These are phyloP conservation scores for Mycena sanguinolenta DNA, from an alignment of 768 basidiomycete genomes.

Conservation along the genomic window DNA sequence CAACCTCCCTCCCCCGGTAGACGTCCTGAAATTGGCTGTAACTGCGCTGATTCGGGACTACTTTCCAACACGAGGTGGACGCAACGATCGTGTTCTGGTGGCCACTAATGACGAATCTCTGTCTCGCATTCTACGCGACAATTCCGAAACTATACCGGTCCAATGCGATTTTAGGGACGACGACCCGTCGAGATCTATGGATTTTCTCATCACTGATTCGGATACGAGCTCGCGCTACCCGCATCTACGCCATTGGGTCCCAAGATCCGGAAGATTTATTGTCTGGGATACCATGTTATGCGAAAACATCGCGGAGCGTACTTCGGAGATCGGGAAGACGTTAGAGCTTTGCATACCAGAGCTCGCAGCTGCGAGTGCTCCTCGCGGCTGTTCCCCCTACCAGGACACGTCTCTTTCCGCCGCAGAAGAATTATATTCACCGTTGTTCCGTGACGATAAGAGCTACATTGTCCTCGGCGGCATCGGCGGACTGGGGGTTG, in stretches of 20 bases:
- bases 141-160: background rate
- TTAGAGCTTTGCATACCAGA: background rate
- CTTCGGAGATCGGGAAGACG: constrained; percentile 3
- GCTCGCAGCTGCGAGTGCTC: no score
- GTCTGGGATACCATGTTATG: constrained; percentile 14
- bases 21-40: no score
- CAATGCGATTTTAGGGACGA: no score
- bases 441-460: constrained; percentile 6
- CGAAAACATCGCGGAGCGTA: background rate
- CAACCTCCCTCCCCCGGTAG: no score
- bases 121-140: background rate
- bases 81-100: no score
- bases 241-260: constrained; percentile 29
- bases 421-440: background rate
- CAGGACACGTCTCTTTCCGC: no score
- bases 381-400: no score
- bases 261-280: constrained; percentile 13
- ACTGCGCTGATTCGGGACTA: no score
- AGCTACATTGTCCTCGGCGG: constrained; percentile 16
- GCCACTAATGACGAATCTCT: no score
- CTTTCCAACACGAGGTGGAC: no score
- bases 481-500: constrained; percentile 19
- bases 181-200: constrained; percentile 14
- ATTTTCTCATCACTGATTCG: constrained; percentile 21
- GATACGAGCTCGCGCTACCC: background rate